Conservation (phyloP, 2,329 filamentous ascomycete genomes). For the Sclerotiophoma versabilis region DNA sequence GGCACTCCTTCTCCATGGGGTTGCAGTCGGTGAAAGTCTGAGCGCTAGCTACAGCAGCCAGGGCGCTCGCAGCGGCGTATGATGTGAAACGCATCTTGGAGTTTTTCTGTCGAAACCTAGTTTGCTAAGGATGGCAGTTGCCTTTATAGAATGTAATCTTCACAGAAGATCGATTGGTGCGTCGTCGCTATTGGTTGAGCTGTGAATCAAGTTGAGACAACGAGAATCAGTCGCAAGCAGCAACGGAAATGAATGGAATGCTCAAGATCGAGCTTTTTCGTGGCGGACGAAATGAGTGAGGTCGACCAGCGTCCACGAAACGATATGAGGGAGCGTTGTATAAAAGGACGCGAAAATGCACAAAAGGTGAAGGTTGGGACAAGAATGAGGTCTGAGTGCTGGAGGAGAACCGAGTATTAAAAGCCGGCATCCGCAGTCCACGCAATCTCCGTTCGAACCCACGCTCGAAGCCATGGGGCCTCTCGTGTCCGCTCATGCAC, state of each 20-base stretch:
- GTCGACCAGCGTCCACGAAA: slow-evolving; percentile 41
- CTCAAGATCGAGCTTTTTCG: slow-evolving; percentile 33
- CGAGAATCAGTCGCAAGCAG: slow-evolving; percentile 22
- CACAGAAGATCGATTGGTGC: slow-evolving; percentile 37
- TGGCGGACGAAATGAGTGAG: slow-evolving; percentile 31
- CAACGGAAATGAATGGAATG: slow-evolving; percentile 38
- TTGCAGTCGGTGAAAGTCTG: slow-evolving; percentile 57
- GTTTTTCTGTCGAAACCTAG: slow-evolving; percentile 6
- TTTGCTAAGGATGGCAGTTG: neutral
- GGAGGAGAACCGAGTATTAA: slow-evolving; percentile 36
- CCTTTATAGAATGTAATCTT: slow-evolving; percentile 33
- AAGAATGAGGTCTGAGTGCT: slow-evolving; percentile 28
- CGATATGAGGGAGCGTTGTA: slow-evolving; percentile 36
- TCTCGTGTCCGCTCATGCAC: slow-evolving; percentile 23
- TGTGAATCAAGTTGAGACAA: slow-evolving; percentile 21
- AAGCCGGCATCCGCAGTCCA: slow-evolving; percentile 29
- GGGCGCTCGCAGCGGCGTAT: slow-evolving; percentile 36
- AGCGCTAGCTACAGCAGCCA: slow-evolving; percentile 46
- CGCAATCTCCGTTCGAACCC: slow-evolving; percentile 37
- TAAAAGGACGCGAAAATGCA: slow-evolving; percentile 29
- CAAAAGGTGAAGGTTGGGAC: slow-evolving; percentile 37
- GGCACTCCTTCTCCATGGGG: slow-evolving; percentile 53
- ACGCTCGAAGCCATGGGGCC: slow-evolving; percentile 32
- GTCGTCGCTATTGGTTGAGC: slow-evolving; percentile 7
- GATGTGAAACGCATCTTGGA: slow-evolving; percentile 41